Conservation (phyloP, 2,329 filamentous ascomycete species). For the Talaromyces albobiverticillius region DNA sequence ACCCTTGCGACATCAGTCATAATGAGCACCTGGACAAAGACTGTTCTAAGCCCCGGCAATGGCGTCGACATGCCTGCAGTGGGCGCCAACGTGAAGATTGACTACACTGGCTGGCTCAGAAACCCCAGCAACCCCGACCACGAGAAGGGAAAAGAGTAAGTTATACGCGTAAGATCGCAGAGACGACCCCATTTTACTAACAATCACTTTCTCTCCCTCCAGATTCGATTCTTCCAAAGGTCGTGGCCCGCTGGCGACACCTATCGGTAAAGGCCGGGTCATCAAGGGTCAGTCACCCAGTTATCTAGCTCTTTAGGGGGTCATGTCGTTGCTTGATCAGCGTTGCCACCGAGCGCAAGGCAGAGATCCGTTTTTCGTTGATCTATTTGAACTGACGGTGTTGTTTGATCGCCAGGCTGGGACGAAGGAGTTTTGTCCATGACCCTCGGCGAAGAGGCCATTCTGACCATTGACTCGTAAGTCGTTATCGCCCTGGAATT, state of each 20-base stretch:
- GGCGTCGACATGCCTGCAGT: slow-evolving; percentile 57
- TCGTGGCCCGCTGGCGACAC: slow-evolving; percentile 70
- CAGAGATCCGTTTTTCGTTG: slow-evolving; percentile 4
- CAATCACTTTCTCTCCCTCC: not conserved
- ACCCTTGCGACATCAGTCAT: slow-evolving; percentile 8
- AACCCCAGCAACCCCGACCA: slow-evolving; percentile 61
- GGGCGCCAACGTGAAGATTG: slow-evolving; percentile 76
- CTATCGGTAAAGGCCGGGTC: slow-evolving; percentile 78
- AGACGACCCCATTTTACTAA: slow-evolving; percentile 6
- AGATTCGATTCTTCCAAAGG: slow-evolving; percentile 84
- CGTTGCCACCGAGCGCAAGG: not conserved
- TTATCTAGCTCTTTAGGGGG: not conserved
- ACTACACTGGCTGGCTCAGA: slow-evolving; percentile 88
- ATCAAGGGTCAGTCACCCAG: slow-evolving; percentile 67
- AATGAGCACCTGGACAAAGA: slow-evolving; percentile 72
- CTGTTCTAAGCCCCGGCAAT: slow-evolving; percentile 59
- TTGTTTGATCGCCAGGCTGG: slow-evolving; percentile 58
- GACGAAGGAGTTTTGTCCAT: slow-evolving; percentile 82
- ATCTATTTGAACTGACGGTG: not conserved
- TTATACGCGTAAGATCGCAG: slow-evolving; percentile 40
- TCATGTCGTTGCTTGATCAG: not conserved
- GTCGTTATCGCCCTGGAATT: slow-evolving; percentile 24
- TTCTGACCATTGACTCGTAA: slow-evolving; percentile 75
- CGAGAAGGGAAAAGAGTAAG: slow-evolving; percentile 66
- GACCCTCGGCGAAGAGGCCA: slow-evolving; percentile 87